Evolutionary conservation across 2,329 filamentous ascomycete genomes (phyloP), one percentile per base, ranked within the genome.

Genomic region (Aspergillus sp.): DNA sequence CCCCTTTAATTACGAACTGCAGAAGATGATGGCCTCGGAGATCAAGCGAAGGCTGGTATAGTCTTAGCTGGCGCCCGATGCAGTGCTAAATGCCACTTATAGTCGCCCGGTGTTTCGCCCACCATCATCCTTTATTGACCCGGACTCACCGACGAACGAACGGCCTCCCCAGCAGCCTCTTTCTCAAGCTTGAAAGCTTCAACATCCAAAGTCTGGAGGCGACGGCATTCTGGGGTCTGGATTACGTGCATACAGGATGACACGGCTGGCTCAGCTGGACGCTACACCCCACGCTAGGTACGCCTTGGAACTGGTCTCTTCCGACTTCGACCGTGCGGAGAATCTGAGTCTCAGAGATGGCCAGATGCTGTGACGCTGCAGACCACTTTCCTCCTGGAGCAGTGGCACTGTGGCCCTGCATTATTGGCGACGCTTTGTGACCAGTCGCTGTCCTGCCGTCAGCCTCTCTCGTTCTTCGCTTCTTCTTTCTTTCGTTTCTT

Each of bases 201-300:
- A 36, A 36, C 3, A 36, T 8, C 5, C 12, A 9, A 36, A 9
- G 34, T 36, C 34, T 36, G 34, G 34, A 36, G 34, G 15, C 15
- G 34, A 36, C 2, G 2, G 12, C 34, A 13, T 36, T 36, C 34
- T 36, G 34, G 13, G 42, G 22, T 44, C 22, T 8, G 42, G 17
- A 63, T 63, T 63, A 61, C 60, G 55, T 63, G 58, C 62, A 64
- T 64, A 51, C 47, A 58, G 60, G 58, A 63, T 59, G 56, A 60
- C 55, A 64, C 58, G 59, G 59, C 62, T 63, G 56, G 56, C 61
- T 65, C 63, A 65, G 63, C 60, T 65, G 59, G 58, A 61, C 62
- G 60, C 63, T 61, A 61, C 56, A 54, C 60, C 62, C 62, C 63
- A 61, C 62, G 62, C 62, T 42, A 42, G 18, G 15, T 62, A 64